Percentiles rank a stretch among this genome's conserved stretches.
Conservation (phyloP, 257 asterid species). For the Henckelia pumila region DNA sequence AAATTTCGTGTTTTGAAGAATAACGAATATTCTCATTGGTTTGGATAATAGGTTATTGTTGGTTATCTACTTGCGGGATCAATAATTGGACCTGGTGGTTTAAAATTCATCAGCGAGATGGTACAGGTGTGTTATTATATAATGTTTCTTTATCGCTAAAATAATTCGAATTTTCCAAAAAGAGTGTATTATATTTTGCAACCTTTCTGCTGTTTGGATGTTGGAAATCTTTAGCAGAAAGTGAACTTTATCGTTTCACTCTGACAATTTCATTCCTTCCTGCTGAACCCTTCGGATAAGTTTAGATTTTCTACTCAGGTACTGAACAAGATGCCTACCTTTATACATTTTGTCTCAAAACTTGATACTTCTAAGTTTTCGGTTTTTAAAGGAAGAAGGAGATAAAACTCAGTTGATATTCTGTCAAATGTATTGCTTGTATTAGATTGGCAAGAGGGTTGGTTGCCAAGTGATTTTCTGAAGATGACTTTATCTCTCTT, state of each 20-base stretch:
- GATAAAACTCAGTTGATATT: no score
- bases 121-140: constrained; percentile 64
- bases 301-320: no score
- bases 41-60: constrained; percentile 63
- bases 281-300: no score
- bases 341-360: no score
- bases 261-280: no score
- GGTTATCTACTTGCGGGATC: constrained; percentile 99
- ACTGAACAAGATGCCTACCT: no score
- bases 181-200: background rate
- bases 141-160: constrained; percentile 14
- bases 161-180: constrained; percentile 9
- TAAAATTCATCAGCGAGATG: constrained; percentile 84
- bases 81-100: constrained; percentile 94
- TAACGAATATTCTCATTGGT: constrained; percentile 18
- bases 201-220: constrained; percentile 13
- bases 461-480: no score
- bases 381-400: no score
- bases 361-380: no score
- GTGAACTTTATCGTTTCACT: background rate
- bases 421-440: no score
- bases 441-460: no score
- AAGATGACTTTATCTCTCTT: no score
- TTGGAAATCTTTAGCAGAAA: constrained; percentile 18
- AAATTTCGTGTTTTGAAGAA: constrained; percentile 11